Evolutionary conservation across 345 rosid genomes (phyloP).

Genomic region (Melaleuca quinquenervia): DNA sequence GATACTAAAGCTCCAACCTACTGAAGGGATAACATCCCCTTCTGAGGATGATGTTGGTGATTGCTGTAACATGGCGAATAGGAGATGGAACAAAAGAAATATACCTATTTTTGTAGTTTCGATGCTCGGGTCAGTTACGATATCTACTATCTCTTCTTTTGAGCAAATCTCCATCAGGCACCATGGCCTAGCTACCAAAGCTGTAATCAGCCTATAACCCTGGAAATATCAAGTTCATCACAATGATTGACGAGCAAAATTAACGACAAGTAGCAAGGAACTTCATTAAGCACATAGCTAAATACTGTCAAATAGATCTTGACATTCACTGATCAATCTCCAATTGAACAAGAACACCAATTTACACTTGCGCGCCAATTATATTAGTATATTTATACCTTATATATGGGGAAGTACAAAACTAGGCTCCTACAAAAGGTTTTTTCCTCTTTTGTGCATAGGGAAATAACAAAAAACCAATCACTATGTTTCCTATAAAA

Average conservation of each 20-base stretch:
- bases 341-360: neutral
- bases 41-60: neutral
- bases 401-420: neutral
- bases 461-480: neutral
- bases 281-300: neutral
- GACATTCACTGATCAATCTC: neutral
- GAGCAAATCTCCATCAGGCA: conserved; percentile 74
- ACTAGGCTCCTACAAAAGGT: neutral
- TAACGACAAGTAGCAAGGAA: neutral
- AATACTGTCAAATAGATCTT: neutral
- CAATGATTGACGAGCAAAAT: neutral
- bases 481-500: neutral
- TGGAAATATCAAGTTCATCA: conserved; percentile 16
- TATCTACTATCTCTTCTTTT: conserved; percentile 57
- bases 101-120: conserved; percentile 79
- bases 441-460: neutral
- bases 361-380: neutral
- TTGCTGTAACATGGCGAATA: neutral
- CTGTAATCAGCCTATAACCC: conserved; percentile 69
- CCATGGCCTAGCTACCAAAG: conserved; percentile 77
- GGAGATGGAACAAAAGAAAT: neutral
- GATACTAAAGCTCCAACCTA: neutral
- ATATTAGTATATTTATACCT: neutral
- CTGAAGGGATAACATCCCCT: neutral
- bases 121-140: conserved; percentile 44